phyloP scores from a whole-genome alignment of 2,329 filamentous ascomycete genomes.

The Cercospora canescens region DNA sequence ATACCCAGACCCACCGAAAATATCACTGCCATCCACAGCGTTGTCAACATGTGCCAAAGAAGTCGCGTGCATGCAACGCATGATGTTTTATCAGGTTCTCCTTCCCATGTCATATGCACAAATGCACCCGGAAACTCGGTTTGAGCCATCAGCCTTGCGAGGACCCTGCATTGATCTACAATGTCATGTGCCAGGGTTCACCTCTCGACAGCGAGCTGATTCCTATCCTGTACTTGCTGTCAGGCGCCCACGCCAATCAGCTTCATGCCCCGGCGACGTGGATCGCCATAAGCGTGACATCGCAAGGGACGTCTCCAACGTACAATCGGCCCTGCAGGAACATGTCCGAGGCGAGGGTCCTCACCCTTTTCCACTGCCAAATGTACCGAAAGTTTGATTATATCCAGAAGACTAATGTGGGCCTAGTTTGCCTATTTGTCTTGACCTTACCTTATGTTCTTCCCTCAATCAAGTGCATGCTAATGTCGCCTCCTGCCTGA shows the following conservation, averaged over 20 bases:
- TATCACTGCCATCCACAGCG: not conserved
- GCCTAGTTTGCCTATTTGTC: not conserved
- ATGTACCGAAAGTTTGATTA: not conserved
- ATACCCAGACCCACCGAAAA: too few relatives aligned
- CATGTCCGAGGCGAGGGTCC: not conserved
- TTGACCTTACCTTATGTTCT: not conserved
- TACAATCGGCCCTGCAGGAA: not conserved
- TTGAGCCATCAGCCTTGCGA: constrained; percentile 1
- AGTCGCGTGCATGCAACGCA: not conserved
- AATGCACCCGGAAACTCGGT: not conserved
- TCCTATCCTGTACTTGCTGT: not conserved
- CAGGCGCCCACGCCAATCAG: not conserved
- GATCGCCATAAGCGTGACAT: not conserved
- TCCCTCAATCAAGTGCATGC: not conserved
- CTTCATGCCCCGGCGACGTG: not conserved
- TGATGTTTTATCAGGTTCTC: not conserved
- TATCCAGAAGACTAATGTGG: not conserved
- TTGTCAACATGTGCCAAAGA: not conserved
- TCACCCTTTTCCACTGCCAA: not conserved
- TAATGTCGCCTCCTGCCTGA: not conserved
- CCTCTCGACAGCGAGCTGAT: not conserved
- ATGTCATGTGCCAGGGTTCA: constrained; percentile 1
- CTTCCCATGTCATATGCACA: not conserved
- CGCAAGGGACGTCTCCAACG: not conserved
- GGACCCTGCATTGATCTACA: constrained; percentile 2